Evolutionary conservation across 164 flowering plant genomes (phyloP), one percentile per base, ranked within the genome.

Genomic region (Echeveria elegans): DNA sequence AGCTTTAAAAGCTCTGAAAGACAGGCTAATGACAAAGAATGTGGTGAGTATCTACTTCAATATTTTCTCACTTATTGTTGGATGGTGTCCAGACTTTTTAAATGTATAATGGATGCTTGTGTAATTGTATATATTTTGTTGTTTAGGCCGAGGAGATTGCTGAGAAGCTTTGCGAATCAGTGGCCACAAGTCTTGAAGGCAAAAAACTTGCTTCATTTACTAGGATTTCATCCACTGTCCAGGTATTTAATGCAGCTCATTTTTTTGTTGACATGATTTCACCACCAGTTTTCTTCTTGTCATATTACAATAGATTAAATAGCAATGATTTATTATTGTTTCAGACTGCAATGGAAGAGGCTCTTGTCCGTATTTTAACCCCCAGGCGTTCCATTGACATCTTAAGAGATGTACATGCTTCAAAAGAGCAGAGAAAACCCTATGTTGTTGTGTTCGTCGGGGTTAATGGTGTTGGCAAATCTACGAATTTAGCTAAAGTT

Each of bases 391-490:
- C 99, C 32, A 91, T 91, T 80, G 99, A 94, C 77, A 89, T 91
- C 71, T 66, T 91, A 74, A 82, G 97, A 73, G 99, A 91, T 76
- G 99, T 94, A 30, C 97, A 91, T 81, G 90, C 90, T 72, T 83
- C 92, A 43, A 91, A 86, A 76, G 96, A 94, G 72, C 99, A 86
- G 70, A 80, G 87, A 65, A 91, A 82, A 64, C 97, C 99, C 31
- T 94, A 94, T 80, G 99, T 94, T 21, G 81, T 94, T 65, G 97
- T 91, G 59, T 94, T 94, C 78, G 94, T 94, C 66, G 99, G 99
- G 68, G 99, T 94, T 37, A 94, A 94, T 84, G 99, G 96, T 66
- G 97, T 94, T 75, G 99, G 99, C 43, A 94, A 94, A 73, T 94
- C 99, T 24, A 91, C 99, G 69, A 94, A 94, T 75, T 87, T 94